Conservation (phyloP, 2,329 filamentous ascomycete species). For the Xylaria sp. region DNA sequence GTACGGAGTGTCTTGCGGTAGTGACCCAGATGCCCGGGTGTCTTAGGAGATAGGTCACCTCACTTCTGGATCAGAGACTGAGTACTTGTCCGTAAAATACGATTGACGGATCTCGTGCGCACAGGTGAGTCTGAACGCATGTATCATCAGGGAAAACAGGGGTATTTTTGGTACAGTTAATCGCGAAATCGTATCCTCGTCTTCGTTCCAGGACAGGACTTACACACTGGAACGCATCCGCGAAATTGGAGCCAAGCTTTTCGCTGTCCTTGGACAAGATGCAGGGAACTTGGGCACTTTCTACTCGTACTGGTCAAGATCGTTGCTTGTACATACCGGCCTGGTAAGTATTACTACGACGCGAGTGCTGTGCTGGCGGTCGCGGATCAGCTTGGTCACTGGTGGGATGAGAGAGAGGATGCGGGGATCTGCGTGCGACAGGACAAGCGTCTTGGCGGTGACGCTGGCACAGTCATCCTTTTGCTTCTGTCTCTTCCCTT, state of each 20-base stretch:
- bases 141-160: not conserved
- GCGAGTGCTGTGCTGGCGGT: not conserved
- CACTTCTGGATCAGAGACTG: not conserved
- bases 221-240: not conserved
- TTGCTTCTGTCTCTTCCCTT: not conserved
- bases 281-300: not conserved
- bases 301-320: no score
- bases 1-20: not conserved
- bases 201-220: not conserved
- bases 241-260: not conserved
- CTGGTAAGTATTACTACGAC: not conserved
- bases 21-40: not conserved
- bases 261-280: not conserved
- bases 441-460: not conserved
- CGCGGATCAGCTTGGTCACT: not conserved
- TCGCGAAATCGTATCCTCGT: not conserved
- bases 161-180: not conserved
- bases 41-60: not conserved
- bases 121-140: not conserved
- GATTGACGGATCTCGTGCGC: no score
- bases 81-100: not conserved
- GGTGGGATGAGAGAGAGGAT: not conserved
- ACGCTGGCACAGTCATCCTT: constrained; percentile 1
- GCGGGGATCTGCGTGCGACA: not conserved
- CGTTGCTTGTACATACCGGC: no score